A percentile compares a stretch with the other conserved stretches of the same genome.
These are phyloP conservation scores for Myriosclerotinia duriaeana DNA, from an alignment of 2,329 filamentous ascomycete genomes.

Conservation along the genomic window DNA sequence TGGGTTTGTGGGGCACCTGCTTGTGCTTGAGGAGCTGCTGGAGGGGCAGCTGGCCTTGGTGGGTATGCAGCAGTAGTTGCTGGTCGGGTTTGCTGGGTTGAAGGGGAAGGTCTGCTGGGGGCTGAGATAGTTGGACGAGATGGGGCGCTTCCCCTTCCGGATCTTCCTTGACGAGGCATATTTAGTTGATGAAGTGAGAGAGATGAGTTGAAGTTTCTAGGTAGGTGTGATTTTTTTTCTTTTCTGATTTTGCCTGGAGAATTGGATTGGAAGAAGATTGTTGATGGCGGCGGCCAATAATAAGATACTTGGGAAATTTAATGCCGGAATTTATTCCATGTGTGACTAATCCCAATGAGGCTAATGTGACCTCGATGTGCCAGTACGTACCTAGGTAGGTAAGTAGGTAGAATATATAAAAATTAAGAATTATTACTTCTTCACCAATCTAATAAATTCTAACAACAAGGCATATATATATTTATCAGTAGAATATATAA, in stretches of 20 bases:
- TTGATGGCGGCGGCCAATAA: slow-evolving; percentile 2
- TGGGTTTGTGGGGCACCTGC: slow-evolving; percentile 36
- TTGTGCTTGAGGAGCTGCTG: slow-evolving; percentile 35
- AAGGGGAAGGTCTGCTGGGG: slow-evolving; percentile 48
- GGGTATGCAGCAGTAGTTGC: slow-evolving; percentile 61
- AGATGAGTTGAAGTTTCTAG: not conserved
- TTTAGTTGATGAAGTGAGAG: slow-evolving; percentile 35
- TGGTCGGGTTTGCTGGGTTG: slow-evolving; percentile 64
- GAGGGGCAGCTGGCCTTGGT: slow-evolving; percentile 53
- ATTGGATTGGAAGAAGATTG: slow-evolving; percentile 20
- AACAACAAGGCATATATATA: too few relatives aligned
- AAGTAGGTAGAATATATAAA: not conserved
- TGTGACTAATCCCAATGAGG: not conserved
- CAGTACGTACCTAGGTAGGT: not conserved
- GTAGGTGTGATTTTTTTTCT: not conserved
- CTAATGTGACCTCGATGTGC: not conserved
- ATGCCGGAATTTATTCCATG: not conserved
- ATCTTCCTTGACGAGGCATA: slow-evolving; percentile 79
- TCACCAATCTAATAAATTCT: too few relatives aligned
- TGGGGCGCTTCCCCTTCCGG: slow-evolving; percentile 56
- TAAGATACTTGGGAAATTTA: slow-evolving; percentile 8
- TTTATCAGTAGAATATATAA: too few relatives aligned
- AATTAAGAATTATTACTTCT: too few relatives aligned
- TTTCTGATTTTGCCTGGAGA: not conserved
- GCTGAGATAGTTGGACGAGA: slow-evolving; percentile 62